Evolutionary conservation across 2,329 filamentous ascomycete genomes (phyloP), one percentile per base, ranked within the genome.

Genomic region (Gnomoniopsis smithogilvyi): DNA sequence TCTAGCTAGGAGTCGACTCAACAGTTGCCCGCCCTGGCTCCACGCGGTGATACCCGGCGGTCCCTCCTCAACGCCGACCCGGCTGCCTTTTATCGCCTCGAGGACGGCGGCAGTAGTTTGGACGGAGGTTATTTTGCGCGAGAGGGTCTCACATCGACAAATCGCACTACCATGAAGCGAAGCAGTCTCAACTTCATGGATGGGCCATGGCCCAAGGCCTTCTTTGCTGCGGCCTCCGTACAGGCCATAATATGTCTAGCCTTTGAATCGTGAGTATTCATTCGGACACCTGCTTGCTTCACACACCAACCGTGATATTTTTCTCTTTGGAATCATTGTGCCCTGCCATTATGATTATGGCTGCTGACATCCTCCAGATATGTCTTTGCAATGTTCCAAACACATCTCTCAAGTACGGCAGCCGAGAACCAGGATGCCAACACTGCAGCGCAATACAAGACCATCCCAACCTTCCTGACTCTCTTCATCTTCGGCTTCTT

Each of bases 401-500:
- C 75, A 47, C 86, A 80, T 63, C 73, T 89, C 22, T 21, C 8
- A 2, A 1, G 36, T 14, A 41, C 45, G 19, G 41, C 41, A 45
- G 46, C 67, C 70, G 12, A 63, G 64, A 30, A 72, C 83, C 38
- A 72, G 14, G 68, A 75, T 58, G 70, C 75, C 33, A 63, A 67
- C 52, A 76, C 71, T 51, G 51, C 78, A 76, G 80, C 85, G 14
- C 81, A 85, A 63, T 79, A 81, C 66, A 83, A 81, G 70, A 88
- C 93, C 0, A 96, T 99, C 64, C 94, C 95, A 26, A 98, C 94
- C 41, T 98, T 97, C 76, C 81, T 99, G 60, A 92, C 94, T 24
- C 85, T 99, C 50, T 96, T 98, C 79, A 96, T 97, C 73, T 97
- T 99, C 73, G 95, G 92, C 62, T 98, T 96, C 76, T 74, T 99